These are phyloP conservation scores for Phytomonas sp. DNA, from an alignment of 208 protist species.

Conservation along the genomic window DNA sequence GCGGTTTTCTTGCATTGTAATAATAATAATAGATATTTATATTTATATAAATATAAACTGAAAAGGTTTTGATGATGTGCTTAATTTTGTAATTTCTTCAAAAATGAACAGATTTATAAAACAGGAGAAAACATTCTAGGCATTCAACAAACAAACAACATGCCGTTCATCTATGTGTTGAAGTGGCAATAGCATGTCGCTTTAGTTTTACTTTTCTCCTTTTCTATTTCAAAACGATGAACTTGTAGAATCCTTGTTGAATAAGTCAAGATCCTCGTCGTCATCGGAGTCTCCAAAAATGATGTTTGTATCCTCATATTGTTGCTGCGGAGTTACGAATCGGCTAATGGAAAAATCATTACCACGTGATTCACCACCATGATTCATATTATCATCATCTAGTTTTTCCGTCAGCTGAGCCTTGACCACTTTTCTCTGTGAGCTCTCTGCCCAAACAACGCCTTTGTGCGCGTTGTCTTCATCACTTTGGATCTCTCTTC, in stretches of 20 bases:
- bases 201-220: background rate
- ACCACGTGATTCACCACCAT: background rate
- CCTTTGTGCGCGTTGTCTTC: slow-evolving; percentile 29
- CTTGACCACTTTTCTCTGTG: slow-evolving; percentile 27
- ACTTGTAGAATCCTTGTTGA: slow-evolving; percentile 5
- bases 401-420: slow-evolving; percentile 17
- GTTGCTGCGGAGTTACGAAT: slow-evolving; percentile 11
- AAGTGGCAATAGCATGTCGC: background rate
- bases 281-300: slow-evolving; percentile 23
- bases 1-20: slow-evolving; percentile 25
- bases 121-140: background rate
- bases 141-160: slow-evolving; percentile 3
- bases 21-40: slow-evolving; percentile 1
- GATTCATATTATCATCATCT: background rate
- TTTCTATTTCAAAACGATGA: background rate
- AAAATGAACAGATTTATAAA: slow-evolving; percentile 10
- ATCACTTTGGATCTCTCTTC: slow-evolving; percentile 21
- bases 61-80: background rate
- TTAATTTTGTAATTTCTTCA: background rate
- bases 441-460: slow-evolving; percentile 53
- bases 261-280: background rate
- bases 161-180: background rate
- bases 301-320: slow-evolving; percentile 18
- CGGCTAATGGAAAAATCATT: slow-evolving; percentile 6
- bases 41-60: slow-evolving; percentile 8